Percentiles rank a stretch among this genome's conserved stretches.
These are phyloP conservation scores for Acanthochlamys bracteata DNA, from an alignment of 106 monocot genomes.

Conservation along the genomic window DNA sequence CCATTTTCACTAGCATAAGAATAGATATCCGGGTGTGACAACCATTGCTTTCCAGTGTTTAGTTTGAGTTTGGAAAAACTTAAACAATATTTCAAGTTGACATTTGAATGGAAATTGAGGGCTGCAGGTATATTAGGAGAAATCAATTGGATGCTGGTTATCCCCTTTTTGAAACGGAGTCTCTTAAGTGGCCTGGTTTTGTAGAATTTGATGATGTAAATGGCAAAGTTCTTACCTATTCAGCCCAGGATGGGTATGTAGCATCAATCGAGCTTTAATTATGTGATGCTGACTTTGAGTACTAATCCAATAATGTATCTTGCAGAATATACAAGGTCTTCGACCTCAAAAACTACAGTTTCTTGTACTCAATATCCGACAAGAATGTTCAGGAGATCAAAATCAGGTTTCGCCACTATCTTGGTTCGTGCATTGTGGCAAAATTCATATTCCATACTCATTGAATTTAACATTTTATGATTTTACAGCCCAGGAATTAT, in stretches of 20 bases:
- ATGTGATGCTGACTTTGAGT: background rate
- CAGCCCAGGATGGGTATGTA: constrained; percentile 76
- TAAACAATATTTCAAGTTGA: no score
- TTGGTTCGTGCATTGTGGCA: background rate
- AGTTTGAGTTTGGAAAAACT: no score
- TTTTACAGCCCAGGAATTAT: constrained; percentile 62
- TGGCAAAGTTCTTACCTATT: constrained; percentile 88
- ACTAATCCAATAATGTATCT: background rate
- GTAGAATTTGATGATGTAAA: constrained; percentile 96
- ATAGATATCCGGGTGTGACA: no score
- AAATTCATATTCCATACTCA: background rate
- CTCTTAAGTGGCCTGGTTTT: constrained; percentile 92
- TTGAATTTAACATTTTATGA: constrained; percentile 5
- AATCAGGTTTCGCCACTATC: constrained; percentile 45
- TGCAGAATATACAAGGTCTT: constrained; percentile 75
- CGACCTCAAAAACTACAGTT: constrained; percentile 68
- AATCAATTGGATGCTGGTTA: constrained; percentile 79
- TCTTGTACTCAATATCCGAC: constrained; percentile 59
- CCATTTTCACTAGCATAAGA: no score
- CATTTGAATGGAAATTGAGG: background rate
- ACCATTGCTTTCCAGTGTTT: no score
- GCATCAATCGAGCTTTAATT: background rate
- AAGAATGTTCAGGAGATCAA: constrained; percentile 88
- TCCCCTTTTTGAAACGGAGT: constrained; percentile 81
- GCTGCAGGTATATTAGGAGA: constrained; percentile 71